Evolutionary conservation across 2,329 filamentous ascomycete species (phyloP).

Genomic region (Cylindrodendrum hubeiense): DNA sequence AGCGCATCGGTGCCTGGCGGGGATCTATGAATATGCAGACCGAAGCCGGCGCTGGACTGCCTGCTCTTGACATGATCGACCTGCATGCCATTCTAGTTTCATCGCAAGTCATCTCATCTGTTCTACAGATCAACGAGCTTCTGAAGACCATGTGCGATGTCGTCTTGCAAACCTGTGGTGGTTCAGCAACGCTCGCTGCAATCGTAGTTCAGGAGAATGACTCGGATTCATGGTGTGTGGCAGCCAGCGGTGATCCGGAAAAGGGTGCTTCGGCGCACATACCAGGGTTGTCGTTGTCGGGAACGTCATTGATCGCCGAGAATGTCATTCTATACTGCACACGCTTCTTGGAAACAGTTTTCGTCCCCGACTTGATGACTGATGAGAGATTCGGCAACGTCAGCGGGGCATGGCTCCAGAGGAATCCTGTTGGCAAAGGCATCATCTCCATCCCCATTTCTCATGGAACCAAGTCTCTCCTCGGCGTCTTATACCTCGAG

Average conservation of each 20-base stretch:
- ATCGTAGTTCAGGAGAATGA: conserved; percentile 80
- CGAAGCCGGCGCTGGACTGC: conserved; percentile 72
- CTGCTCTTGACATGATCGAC: conserved; percentile 86
- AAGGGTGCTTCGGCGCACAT: conserved; percentile 75
- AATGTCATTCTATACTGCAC: conserved; percentile 83
- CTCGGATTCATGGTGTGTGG: conserved; percentile 75
- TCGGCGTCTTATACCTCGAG: conserved; percentile 83
- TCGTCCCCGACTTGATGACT: conserved; percentile 78
- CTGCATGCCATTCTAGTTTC: conserved; percentile 82
- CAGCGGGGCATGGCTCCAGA: conserved; percentile 74
- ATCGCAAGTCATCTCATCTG: conserved; percentile 84
- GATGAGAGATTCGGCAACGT: conserved; percentile 86
- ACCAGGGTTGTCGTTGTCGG: conserved; percentile 72
- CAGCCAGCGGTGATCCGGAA: conserved; percentile 80
- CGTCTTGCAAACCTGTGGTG: conserved; percentile 81
- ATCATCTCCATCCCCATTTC: conserved; percentile 85
- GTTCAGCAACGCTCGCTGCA: conserved; percentile 76
- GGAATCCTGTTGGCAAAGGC: conserved; percentile 77
- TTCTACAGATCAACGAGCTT: conserved; percentile 80
- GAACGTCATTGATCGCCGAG: conserved; percentile 77
- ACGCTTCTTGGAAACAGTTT: conserved; percentile 81
- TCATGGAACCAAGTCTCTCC: conserved; percentile 76
- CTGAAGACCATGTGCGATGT: conserved; percentile 86
- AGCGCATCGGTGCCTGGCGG: conserved; percentile 73
- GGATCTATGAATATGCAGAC: conserved; percentile 67